A percentile compares a stretch with the other conserved stretches of the same genome.
Conservation (phyloP, 2,329 filamentous ascomycete species). For the Claviceps pusilla region DNA sequence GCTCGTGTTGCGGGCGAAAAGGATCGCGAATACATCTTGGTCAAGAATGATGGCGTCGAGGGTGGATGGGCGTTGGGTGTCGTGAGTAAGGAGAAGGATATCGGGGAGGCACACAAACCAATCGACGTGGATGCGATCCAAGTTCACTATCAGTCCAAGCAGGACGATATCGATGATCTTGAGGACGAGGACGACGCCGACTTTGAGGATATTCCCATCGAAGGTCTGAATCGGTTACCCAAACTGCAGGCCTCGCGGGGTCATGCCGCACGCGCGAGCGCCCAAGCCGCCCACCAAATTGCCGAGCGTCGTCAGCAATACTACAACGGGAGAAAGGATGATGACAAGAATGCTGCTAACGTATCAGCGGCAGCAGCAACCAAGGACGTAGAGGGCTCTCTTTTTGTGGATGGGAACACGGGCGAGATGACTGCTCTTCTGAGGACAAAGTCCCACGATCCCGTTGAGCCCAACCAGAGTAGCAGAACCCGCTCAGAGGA, state of each 20-base stretch:
- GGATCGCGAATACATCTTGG: conserved; percentile 84
- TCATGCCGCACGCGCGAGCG: conserved; percentile 9
- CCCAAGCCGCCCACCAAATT: conserved; percentile 14
- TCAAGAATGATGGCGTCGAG: conserved; percentile 88
- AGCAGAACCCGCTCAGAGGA: conserved; percentile 15
- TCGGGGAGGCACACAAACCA: conserved; percentile 67
- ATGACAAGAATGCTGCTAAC: conserved; percentile 2
- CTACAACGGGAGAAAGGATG: conserved; percentile 10
- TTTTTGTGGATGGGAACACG: conserved; percentile 28
- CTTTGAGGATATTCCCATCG: conserved; percentile 87
- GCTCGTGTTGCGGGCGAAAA: conserved; percentile 68
- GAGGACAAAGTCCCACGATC: conserved; percentile 22
- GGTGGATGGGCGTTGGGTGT: conserved; percentile 94
- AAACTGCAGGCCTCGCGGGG: conserved; percentile 25
- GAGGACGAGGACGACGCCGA: conserved; percentile 60
- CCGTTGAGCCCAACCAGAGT: conserved; percentile 18
- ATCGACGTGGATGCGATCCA: conserved; percentile 72
- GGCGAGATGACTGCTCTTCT: conserved; percentile 10
- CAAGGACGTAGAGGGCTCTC: conserved; percentile 33
- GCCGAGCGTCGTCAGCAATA: conserved; percentile 15
- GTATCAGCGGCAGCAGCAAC: conserved; percentile 9
- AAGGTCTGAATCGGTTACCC: conserved; percentile 72
- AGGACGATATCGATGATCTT: conserved; percentile 32
- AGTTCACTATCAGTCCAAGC: conserved; percentile 39
- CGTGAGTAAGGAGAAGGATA: conserved; percentile 69